A percentile compares a stretch with the other conserved stretches of the same genome.
These are phyloP conservation scores for Porcisia deanei DNA, from an alignment of 208 protist genomes.

Conservation along the genomic window DNA sequence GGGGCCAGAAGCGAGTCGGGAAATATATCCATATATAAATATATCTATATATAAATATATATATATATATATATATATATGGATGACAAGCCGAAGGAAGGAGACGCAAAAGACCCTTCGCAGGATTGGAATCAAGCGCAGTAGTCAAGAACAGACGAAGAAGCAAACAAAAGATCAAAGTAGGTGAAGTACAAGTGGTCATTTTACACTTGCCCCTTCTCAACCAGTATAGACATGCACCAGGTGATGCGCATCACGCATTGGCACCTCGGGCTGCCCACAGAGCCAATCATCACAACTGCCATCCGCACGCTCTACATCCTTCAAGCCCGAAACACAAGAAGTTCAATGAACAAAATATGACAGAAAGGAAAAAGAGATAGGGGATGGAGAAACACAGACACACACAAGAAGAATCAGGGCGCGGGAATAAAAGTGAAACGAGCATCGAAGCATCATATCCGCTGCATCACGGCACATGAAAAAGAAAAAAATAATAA, in stretches of 20 bases:
- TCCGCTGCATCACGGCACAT: background rate
- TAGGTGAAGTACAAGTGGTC: background rate
- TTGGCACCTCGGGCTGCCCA: background rate
- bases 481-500: too few relatives aligned
- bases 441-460: background rate
- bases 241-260: background rate
- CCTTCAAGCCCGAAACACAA: background rate
- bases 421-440: background rate
- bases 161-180: slow-evolving; percentile 6
- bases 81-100: background rate
- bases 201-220: background rate
- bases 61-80: background rate
- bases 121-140: background rate
- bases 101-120: background rate
- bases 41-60: background rate
- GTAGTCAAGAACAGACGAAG: background rate
- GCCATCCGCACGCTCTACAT: background rate
- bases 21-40: background rate
- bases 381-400: background rate
- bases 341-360: background rate
- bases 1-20: too few relatives aligned
- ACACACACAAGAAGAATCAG: background rate
- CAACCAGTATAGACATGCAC: background rate
- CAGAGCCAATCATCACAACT: background rate
- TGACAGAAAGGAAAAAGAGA: background rate